Conservation (phyloP, 148 eudicot species). For the Fallopia convolvulus region DNA sequence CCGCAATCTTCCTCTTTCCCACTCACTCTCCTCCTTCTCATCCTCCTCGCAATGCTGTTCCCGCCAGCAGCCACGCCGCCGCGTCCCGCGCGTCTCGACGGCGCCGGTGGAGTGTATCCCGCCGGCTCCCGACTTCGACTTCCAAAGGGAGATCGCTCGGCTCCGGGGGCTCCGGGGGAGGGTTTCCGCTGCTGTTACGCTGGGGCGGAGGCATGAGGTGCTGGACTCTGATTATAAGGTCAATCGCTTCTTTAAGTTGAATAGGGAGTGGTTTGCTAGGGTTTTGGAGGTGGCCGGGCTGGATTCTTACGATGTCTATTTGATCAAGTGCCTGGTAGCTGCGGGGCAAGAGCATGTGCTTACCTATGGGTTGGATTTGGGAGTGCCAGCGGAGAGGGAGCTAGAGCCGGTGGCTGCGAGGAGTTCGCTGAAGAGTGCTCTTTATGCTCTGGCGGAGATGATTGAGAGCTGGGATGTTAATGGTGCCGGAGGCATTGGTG, state of each 20-base stretch:
- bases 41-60: conserved; percentile 3
- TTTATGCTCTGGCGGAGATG: conserved; percentile 68
- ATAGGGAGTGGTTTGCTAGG: conserved; percentile 24
- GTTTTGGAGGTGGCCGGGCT: conserved; percentile 28
- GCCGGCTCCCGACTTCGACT: conserved; percentile 46
- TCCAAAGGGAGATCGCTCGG: conserved; percentile 40
- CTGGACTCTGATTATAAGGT: conserved; percentile 55
- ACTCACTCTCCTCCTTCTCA: conserved; percentile 14
- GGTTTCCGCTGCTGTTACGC: conserved; percentile 20
- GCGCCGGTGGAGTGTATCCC: conserved; percentile 56
- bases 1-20: conserved; percentile 12
- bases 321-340: conserved; percentile 81
- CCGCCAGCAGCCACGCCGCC: conserved; percentile 4
- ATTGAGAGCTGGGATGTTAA: conserved; percentile 57
- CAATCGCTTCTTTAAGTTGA: conserved; percentile 27
- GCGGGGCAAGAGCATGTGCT: conserved; percentile 74
- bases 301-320: conserved; percentile 45
- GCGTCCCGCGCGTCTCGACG: conserved; percentile 42
- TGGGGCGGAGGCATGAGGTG: conserved; percentile 25
- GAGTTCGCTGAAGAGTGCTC: conserved; percentile 57
- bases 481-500: conserved; percentile 23
- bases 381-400: conserved; percentile 16
- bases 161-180: conserved; percentile 27
- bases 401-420: conserved; percentile 16
- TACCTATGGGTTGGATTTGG: conserved; percentile 15